Percentiles rank a stretch among this genome's conserved stretches.
These are phyloP conservation scores for Chondrus crispus DNA, from an alignment of 23 red algal genomes.

Conservation along the genomic window DNA sequence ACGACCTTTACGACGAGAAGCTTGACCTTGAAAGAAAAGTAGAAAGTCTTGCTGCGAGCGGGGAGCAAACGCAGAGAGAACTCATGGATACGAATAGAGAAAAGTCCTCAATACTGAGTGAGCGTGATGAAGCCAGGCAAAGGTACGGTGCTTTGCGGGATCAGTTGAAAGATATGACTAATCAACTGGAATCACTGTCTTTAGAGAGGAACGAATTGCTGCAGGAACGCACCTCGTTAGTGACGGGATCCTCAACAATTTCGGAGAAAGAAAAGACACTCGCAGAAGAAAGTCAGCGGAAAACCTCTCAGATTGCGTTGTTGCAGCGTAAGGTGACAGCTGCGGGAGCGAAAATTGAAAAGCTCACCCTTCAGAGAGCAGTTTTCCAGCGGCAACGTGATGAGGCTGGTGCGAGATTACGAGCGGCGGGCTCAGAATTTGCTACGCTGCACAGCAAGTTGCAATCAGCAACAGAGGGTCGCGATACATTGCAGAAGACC, in stretches of 20 bases:
- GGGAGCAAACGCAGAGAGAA: constrained; percentile 9
- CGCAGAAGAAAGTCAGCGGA: constrained; percentile 38
- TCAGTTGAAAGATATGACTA: constrained; percentile 26
- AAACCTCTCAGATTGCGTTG: constrained; percentile 12
- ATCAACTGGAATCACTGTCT: constrained; percentile 1
- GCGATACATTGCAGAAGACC: constrained; percentile 31
- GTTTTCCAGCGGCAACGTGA: constrained; percentile 46
- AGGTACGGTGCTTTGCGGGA: constrained; percentile 4
- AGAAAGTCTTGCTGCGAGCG: neutral
- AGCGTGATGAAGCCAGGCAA: constrained; percentile 40
- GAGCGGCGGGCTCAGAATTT: constrained; percentile 56
- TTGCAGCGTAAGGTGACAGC: constrained; percentile 36
- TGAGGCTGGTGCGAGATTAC: constrained; percentile 52
- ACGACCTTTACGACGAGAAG: constrained; percentile 27
- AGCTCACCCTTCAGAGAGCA: constrained; percentile 33
- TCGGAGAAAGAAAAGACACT: constrained; percentile 33
- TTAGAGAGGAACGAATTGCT: constrained; percentile 28
- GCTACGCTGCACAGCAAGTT: constrained; percentile 16
- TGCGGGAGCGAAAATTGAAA: constrained; percentile 44
- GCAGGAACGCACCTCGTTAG: constrained; percentile 36
- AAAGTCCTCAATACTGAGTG: neutral
- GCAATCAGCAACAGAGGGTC: neutral
- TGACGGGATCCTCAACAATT: neutral
- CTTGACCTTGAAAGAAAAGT: constrained; percentile 15
- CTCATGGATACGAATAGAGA: constrained; percentile 25